These are phyloP conservation scores for Annulohypoxylon maeteangense DNA, from an alignment of 495 filamentous ascomycete species.

Conservation along the genomic window DNA sequence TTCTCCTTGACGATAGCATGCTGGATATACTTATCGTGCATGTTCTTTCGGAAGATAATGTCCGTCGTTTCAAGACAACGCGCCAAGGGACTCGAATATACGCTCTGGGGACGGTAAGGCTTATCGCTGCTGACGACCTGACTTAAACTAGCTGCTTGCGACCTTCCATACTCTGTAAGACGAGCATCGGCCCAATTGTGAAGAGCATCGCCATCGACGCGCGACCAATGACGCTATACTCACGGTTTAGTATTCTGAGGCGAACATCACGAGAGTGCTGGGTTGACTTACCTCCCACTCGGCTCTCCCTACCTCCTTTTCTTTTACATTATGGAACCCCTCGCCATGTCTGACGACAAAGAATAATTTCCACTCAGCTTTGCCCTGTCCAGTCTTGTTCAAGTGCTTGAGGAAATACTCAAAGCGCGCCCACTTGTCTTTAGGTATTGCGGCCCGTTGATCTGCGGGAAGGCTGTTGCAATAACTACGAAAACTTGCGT, in stretches of 20 bases:
- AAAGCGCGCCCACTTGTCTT: slow-evolving; percentile 49
- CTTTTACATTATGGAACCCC: slow-evolving; percentile 53
- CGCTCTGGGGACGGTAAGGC: slow-evolving; percentile 60
- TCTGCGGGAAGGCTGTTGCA: background rate
- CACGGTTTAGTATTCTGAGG: background rate
- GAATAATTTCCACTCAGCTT: slow-evolving; percentile 48
- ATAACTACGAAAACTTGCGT: too few relatives aligned
- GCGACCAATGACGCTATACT: slow-evolving; percentile 69
- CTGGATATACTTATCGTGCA: slow-evolving; percentile 36
- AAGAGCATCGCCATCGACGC: slow-evolving; percentile 72
- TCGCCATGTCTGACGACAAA: slow-evolving; percentile 51
- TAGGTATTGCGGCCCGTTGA: background rate
- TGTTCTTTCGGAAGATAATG: slow-evolving; percentile 56
- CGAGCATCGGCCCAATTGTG: slow-evolving; percentile 75
- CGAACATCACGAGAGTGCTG: background rate
- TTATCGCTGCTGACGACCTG: background rate
- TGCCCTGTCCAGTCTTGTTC: slow-evolving; percentile 34
- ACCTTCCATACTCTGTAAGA: slow-evolving; percentile 68
- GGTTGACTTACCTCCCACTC: slow-evolving; percentile 49
- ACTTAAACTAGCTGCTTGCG: background rate
- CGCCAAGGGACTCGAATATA: slow-evolving; percentile 75
- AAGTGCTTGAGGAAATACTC: slow-evolving; percentile 41
- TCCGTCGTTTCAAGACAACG: slow-evolving; percentile 74
- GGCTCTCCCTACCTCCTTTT: slow-evolving; percentile 47
- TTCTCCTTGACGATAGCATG: slow-evolving; percentile 74